These are phyloP conservation scores for Funneliformis caledonium DNA, from an alignment of 371 early-diverging fungal genomes.

Conservation along the genomic window DNA sequence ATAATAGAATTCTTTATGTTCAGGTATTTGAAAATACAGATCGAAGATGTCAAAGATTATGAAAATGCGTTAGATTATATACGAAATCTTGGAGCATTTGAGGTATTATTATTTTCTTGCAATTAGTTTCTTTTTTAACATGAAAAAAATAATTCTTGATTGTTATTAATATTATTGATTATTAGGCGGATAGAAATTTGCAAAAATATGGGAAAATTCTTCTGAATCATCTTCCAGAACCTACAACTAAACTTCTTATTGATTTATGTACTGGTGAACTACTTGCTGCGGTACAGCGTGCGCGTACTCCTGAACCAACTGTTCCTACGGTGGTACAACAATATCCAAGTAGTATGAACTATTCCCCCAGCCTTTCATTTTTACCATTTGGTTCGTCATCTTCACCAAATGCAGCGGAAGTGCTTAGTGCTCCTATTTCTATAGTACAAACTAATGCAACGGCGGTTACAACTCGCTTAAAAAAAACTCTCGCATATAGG, in stretches of 20 bases:
- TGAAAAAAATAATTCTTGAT: neutral
- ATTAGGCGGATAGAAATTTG: conserved; percentile 62
- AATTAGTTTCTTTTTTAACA: neutral
- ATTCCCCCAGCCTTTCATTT: conserved; percentile 42
- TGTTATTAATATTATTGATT: neutral
- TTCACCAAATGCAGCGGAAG: conserved; percentile 27
- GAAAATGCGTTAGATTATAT: conserved; percentile 74
- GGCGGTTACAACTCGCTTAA: neutral
- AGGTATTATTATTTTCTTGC: conserved; percentile 45
- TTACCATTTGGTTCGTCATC: conserved; percentile 47
- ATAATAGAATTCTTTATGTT: neutral
- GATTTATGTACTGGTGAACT: conserved; percentile 69
- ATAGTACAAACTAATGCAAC: conserved; percentile 33
- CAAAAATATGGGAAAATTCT: conserved; percentile 81
- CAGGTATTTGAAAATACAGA: conserved; percentile 71
- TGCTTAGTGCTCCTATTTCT: conserved; percentile 40
- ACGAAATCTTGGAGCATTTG: conserved; percentile 58
- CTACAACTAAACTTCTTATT: conserved; percentile 81
- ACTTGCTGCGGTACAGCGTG: conserved; percentile 1
- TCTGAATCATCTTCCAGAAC: conserved; percentile 71
- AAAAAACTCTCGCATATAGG: conserved; percentile 2
- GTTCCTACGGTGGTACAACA: conserved; percentile 12
- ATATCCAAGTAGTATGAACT: conserved; percentile 15
- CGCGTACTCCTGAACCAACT: conserved; percentile 2
- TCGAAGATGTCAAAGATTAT: conserved; percentile 88